Base-by-base conservation (phyloP, 805 yeast genomes). In the Tetrapisispora phaffii region DNA sequence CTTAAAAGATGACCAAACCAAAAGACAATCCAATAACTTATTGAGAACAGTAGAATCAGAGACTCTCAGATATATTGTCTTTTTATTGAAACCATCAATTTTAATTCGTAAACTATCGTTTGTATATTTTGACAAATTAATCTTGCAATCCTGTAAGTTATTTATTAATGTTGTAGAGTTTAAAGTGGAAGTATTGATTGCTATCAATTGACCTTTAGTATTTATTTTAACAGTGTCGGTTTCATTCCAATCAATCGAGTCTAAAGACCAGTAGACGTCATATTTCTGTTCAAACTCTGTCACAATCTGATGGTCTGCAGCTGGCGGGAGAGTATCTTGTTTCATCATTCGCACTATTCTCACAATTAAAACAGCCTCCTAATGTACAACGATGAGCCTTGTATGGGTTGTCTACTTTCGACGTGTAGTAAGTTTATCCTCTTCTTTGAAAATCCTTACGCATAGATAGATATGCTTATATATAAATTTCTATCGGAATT, bases 1-100 rank as follows among this genome's bases (percentile, higher is more conserved):
- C 45, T 65, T 71, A 53, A 78, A 55, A 33, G 70, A 67, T 48
- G 77, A 79, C 85, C 85, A 79, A 44, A 77, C 74, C 21, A 76
- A 51, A 39, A 79, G 56, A 8, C 71, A 53, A 39, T 74, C 63
- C 22, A 78, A 53, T 21, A 79, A 55, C 36, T 65, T 60, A 28
- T 72, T 63, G 46, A 79, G 75, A 2, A 43, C 47, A 1, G 40
- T 41, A 21, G 44, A 50, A 15, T 58, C 59, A 1, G 26, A 16
- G 2, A 13, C 34, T 20, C 34, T 41, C 4, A 41, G 16, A 24
- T 20, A 41, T 3, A 34, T 26, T 13, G 7, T 33, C 13, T 40
- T n/a, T 17, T 40, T 15, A 21, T 40, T 33, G 7, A 38, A 17
- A 26, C 23, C 17, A 5, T 5, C 7, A 2, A 38, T 9, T 19